Evolutionary conservation across 331 rosid species (phyloP).

Genomic region (Ulmus americana): DNA sequence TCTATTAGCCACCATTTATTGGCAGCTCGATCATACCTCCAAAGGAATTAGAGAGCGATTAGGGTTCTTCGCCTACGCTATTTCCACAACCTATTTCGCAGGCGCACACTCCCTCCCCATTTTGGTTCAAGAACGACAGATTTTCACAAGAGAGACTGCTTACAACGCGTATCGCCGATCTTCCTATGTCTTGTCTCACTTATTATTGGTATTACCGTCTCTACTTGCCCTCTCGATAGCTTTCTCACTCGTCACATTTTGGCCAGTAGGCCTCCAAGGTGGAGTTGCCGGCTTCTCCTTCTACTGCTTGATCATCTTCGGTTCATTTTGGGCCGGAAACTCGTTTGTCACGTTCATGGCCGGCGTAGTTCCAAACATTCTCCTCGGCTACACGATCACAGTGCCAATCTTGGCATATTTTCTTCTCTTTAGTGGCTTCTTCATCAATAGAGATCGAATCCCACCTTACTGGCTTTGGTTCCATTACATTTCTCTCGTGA

Average conservation of each 20-base stretch:
- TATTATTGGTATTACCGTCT: conserved; percentile 37
- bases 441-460: conserved; percentile 41
- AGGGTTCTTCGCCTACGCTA: conserved; percentile 77
- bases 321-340: conserved; percentile 48
- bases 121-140: conserved; percentile 78
- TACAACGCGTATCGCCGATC: conserved; percentile 68
- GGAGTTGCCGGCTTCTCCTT: conserved; percentile 36
- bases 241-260: conserved; percentile 40
- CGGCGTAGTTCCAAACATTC: conserved; percentile 42
- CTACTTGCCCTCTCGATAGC: conserved; percentile 32
- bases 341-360: conserved; percentile 51
- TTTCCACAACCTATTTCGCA: conserved; percentile 78
- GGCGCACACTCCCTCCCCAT: conserved; percentile 70
- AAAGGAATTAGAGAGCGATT: conserved; percentile 64
- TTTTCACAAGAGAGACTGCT: conserved; percentile 84
- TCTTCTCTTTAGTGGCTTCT: conserved; percentile 52
- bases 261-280: conserved; percentile 41
- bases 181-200: conserved; percentile 48
- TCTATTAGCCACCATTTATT: conserved; percentile 65
- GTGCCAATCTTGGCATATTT: conserved; percentile 49
- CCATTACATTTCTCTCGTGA: conserved; percentile 45
- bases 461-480: conserved; percentile 56
- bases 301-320: conserved; percentile 27
- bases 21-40: conserved; percentile 55
- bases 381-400: conserved; percentile 44